Evolutionary conservation across 2,329 filamentous ascomycete species (phyloP).

Genomic region (Ceratocystiopsis sp.): DNA sequence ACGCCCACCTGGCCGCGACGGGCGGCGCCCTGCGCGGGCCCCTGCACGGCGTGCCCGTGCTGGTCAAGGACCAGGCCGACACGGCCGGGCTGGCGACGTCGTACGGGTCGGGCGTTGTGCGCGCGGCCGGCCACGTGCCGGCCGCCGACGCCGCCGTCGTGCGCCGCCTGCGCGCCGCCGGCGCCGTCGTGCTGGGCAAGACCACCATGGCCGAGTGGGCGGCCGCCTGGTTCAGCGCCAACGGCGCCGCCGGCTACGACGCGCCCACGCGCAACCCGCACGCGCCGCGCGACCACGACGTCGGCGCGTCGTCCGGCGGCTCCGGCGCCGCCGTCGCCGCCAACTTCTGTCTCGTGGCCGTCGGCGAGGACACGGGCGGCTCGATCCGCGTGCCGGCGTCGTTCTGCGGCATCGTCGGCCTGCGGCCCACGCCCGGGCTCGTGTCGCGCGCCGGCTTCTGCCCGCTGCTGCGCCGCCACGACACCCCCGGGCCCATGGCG

Average conservation of each 20-base stretch:
- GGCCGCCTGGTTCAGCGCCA: constrained; percentile 7
- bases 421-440: constrained; percentile 10
- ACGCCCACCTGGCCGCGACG: constrained; percentile 4
- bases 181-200: constrained; percentile 12
- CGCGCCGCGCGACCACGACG: constrained; percentile 8
- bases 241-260: constrained; percentile 7
- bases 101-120: constrained; percentile 10
- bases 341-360: constrained; percentile 9
- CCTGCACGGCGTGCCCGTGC: constrained; percentile 10
- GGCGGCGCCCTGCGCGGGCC: constrained; percentile 8
- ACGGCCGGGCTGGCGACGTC: constrained; percentile 10
- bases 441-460: constrained; percentile 13
- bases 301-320: constrained; percentile 10
- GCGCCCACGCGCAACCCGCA: constrained; percentile 12
- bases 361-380: constrained; percentile 11
- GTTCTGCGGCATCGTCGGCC: constrained; percentile 10
- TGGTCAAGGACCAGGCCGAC: constrained; percentile 11
- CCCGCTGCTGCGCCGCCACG: constrained; percentile 13
- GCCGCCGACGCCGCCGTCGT: constrained; percentile 10
- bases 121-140: constrained; percentile 6
- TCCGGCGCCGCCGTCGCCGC: constrained; percentile 10
- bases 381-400: constrained; percentile 9
- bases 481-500: constrained; percentile 16
- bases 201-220: constrained; percentile 12
- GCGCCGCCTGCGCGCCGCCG: constrained; percentile 8